Base-by-base conservation (phyloP, 805 yeast species). In the Brettanomyces anomalus region DNA sequence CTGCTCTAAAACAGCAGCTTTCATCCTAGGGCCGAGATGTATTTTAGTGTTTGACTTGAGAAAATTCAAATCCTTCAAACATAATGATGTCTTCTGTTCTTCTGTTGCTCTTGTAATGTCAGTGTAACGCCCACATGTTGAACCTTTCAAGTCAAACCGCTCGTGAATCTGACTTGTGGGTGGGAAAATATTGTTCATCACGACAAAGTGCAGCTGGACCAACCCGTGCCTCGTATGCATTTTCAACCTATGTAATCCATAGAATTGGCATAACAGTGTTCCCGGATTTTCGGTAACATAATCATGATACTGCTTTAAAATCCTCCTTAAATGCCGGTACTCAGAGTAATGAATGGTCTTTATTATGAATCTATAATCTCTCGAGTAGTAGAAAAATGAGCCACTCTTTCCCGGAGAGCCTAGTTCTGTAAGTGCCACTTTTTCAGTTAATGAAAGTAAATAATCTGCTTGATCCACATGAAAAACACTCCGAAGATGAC, bases 381-480 rank as follows among this genome's bases (percentile, higher is more conserved):
- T 70, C 5, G 97, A 87, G 61, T 85, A 94, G 66, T 93, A 93
- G 58, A 93, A 93, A 57, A 90, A 90, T 0, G 96, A 87, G 0
- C 98, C 98, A 55, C 95, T 83, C 61, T 93, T 93, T 3, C 98
- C 98, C 0, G 97, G 97, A 2, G 97, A 88, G 17, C 90, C 95
- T 49, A 88, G 68, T 63, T 90, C 97, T 21, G 93, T 83, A 33
- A 93, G 72, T 48, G 93, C 85, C 57, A 90, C 90, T 60, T 88
- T 88, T 17, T 96, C 90, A 0, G 97, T 90, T 50, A 93, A 71
- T 0, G 96, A 86, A 52, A 90, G 80, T 43, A 93, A 70, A 61
- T 94, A 93, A 61, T 94, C 98, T 0, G 96, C 97, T 3, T 96
- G 96, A 56, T 93, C 97, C 24, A 93, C 71, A 13, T 89, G 88